phyloP scores from a whole-genome alignment of 257 asterid genomes.

The Prunella vulgaris region DNA sequence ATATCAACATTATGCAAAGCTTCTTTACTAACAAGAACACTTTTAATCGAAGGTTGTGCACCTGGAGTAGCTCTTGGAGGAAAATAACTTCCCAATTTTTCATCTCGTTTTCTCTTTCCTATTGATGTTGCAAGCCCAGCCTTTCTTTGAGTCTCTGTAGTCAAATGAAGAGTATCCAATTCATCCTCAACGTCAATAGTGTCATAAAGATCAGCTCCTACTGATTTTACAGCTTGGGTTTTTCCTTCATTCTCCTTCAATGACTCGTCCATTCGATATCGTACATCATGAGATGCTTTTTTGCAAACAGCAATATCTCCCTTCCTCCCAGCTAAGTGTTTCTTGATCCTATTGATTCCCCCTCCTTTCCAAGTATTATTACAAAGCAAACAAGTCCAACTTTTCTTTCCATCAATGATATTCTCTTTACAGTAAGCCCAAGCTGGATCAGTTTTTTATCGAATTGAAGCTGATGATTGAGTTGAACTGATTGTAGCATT shows the following conservation, averaged over 20 bases:
- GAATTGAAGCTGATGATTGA: neutral
- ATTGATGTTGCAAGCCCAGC: neutral
- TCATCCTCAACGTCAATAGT: neutral
- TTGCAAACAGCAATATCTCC: neutral
- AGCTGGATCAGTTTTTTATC: neutral
- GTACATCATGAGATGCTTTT: neutral
- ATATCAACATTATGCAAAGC: neutral
- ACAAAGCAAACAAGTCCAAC: neutral
- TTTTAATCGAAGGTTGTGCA: neutral
- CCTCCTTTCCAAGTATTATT: neutral
- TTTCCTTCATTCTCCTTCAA: neutral
- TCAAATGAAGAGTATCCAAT: neutral
- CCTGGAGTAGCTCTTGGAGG: neutral
- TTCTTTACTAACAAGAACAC: neutral
- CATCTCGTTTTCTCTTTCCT: neutral
- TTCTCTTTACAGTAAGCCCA: neutral
- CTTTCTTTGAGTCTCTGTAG: neutral
- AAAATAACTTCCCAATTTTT: neutral
- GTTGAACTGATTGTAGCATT: neutral
- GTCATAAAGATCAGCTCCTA: neutral
- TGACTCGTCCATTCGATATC: neutral
- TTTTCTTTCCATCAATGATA: neutral
- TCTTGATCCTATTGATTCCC: neutral
- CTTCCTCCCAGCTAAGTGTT: neutral
- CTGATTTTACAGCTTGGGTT: neutral